Conservation (phyloP, 495 filamentous ascomycete genomes). For the Aspergillus conjunctus region DNA sequence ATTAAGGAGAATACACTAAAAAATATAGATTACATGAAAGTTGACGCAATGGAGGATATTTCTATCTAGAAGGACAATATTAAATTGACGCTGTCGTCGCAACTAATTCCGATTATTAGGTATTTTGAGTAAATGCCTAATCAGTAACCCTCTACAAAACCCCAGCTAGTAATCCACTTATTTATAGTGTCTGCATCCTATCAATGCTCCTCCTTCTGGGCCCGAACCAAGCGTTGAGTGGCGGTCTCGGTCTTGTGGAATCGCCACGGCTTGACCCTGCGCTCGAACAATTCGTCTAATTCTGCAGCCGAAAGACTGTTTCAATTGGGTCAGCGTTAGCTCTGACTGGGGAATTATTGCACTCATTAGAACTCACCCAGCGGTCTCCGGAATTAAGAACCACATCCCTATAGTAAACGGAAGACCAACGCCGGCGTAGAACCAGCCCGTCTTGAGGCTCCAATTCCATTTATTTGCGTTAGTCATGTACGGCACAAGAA, state of each 20-base stretch:
- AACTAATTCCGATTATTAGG: too few relatives aligned
- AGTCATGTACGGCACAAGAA: constrained; percentile 18
- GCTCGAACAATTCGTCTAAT: constrained; percentile 18
- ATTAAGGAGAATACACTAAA: too few relatives aligned
- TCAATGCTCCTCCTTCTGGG: background rate
- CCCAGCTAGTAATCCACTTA: too few relatives aligned
- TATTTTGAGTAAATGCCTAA: too few relatives aligned
- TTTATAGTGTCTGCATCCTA: background rate
- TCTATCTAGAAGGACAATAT: too few relatives aligned
- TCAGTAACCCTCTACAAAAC: too few relatives aligned
- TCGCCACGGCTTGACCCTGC: constrained; percentile 16
- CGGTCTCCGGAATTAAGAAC: constrained; percentile 20
- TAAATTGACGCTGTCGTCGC: too few relatives aligned
- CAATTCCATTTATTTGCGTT: constrained; percentile 20
- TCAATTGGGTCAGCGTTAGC: background rate
- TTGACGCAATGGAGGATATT: too few relatives aligned
- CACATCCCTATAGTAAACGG: constrained; percentile 19
- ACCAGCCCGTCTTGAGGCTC: constrained; percentile 21
- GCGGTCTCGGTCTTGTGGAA: constrained; percentile 20
- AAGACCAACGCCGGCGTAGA: constrained; percentile 12
- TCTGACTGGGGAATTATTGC: background rate
- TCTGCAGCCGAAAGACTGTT: constrained; percentile 14
- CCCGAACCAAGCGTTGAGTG: constrained; percentile 7
- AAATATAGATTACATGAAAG: too few relatives aligned
- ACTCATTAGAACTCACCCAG: background rate